A percentile compares a stretch with the other conserved stretches of the same genome.
phyloP scores from a whole-genome alignment of 257 asterid species.

The Solanum lycopersicoides region DNA sequence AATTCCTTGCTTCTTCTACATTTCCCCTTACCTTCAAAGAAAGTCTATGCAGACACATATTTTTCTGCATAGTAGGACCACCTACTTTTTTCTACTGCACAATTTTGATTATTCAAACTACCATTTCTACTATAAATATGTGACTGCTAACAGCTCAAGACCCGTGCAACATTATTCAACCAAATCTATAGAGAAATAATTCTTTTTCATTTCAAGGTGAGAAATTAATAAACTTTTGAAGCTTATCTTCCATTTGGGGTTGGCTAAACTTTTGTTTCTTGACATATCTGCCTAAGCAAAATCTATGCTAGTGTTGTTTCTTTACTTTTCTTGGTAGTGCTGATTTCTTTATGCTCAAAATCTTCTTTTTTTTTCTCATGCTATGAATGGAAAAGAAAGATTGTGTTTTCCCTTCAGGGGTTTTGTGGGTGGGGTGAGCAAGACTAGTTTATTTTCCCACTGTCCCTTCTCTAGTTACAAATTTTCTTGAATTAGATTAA shows the following conservation, averaged over 20 bases:
- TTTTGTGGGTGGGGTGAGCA: neutral
- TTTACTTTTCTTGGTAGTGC: too few relatives aligned
- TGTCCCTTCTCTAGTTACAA: neutral
- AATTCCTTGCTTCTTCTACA: conserved; percentile 9
- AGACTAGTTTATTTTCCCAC: neutral
- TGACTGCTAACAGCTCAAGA: neutral
- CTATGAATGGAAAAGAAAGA: neutral
- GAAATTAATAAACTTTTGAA: neutral
- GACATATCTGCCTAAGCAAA: neutral
- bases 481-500: neutral
- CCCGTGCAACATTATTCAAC: neutral
- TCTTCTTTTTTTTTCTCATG: neutral
- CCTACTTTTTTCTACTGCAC: neutral
- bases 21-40: conserved; percentile 20
- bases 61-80: neutral
- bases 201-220: conserved; percentile 1
- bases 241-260: neutral
- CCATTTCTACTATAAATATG: neutral
- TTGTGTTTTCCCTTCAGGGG: neutral
- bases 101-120: neutral
- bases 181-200: neutral
- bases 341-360: neutral
- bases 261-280: neutral
- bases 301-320: neutral
- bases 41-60: neutral